These are phyloP conservation scores for Wallacemonas sp. DNA, from an alignment of 208 protist genomes.

Conservation along the genomic window DNA sequence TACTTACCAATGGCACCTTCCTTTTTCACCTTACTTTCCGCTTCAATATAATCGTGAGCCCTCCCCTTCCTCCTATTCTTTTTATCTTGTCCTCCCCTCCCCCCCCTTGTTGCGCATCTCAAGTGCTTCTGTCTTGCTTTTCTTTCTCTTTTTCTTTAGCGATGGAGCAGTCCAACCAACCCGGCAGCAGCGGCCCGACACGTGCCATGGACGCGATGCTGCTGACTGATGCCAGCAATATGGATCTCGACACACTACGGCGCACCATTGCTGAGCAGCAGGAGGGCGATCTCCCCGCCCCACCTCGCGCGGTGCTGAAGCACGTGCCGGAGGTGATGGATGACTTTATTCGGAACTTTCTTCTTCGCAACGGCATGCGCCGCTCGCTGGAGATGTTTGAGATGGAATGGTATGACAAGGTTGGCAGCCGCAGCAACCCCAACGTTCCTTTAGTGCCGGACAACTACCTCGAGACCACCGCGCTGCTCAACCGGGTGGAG, in stretches of 20 bases:
- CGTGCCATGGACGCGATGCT: slow-evolving; percentile 5
- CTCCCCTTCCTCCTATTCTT: no score
- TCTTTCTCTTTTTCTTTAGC: neutral
- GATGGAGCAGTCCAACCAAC: slow-evolving; percentile 3
- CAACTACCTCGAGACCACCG: slow-evolving; percentile 85
- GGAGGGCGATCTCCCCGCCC: slow-evolving; percentile 47
- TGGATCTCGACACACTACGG: slow-evolving; percentile 66
- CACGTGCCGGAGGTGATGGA: slow-evolving; percentile 91
- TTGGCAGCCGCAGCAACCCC: slow-evolving; percentile 47
- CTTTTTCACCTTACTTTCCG: no score
- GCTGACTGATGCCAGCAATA: slow-evolving; percentile 32
- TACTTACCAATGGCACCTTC: no score
- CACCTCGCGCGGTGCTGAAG: slow-evolving; percentile 79
- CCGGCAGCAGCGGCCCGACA: slow-evolving; percentile 1
- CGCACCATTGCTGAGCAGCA: slow-evolving; percentile 56
- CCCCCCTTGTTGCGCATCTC: neutral
- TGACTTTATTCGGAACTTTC: slow-evolving; percentile 93
- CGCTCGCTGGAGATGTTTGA: slow-evolving; percentile 86
- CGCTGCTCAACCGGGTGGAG: slow-evolving; percentile 77
- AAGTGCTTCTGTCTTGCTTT: neutral
- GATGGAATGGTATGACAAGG: slow-evolving; percentile 85
- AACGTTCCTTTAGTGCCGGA: slow-evolving; percentile 71
- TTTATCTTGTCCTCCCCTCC: neutral
- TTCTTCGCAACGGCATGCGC: slow-evolving; percentile 79
- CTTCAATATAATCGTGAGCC: no score